Evolutionary conservation across 169 alveolate species (phyloP), one percentile per base, ranked within the genome.

Genomic region (Plasmodium sp.): DNA sequence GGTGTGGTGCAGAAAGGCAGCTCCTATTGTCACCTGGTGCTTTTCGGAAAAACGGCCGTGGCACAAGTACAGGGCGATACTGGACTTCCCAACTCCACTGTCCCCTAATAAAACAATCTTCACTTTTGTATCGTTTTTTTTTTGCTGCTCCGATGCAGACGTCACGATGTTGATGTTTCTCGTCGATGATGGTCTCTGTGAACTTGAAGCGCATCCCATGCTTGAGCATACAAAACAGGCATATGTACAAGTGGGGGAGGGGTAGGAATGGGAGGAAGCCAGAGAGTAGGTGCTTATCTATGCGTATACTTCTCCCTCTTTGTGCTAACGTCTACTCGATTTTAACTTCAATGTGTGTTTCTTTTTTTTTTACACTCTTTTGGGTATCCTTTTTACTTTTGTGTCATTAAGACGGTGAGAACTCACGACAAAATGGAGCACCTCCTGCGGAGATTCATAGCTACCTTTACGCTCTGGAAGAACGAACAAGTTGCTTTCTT

Each of bases 21-120:
- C 99, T 7, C 99, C 99, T 31, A 97, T 97, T 41, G 99, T 98
- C 45, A 98, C 98, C 91, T 97, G 98, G 93, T 97, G 98, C 84
- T 93, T 96, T 71, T 96, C 97, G 18, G 97, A 95, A 96, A 98
- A 98, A 75, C 97, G 96, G 45, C 98, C 98, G 62, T 96, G 97
- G 36, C 98, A 98, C 93, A 96, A 97, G 84, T 98, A 95, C 58
- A 96, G 93, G 36, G 98, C 98, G 71, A 98, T 94, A 62, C 98
- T 95, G 48, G 99, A 97, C 92, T 98, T 98, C 31, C 96, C 96
- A 62, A 98, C 99, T 7, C 98, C 98, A 84, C 98, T 96, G 85
- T 98, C 99, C 1, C 99, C 99, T 79, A 98, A 84, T 84, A 98
- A 92, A 27, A 98, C 99, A 34, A 97, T 96, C 92, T 98, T 97